Evolutionary conservation across 1,284 basidiomycete genomes (phyloP), one percentile per base, ranked within the genome.

Genomic region (Xerocomus nothofagi): DNA sequence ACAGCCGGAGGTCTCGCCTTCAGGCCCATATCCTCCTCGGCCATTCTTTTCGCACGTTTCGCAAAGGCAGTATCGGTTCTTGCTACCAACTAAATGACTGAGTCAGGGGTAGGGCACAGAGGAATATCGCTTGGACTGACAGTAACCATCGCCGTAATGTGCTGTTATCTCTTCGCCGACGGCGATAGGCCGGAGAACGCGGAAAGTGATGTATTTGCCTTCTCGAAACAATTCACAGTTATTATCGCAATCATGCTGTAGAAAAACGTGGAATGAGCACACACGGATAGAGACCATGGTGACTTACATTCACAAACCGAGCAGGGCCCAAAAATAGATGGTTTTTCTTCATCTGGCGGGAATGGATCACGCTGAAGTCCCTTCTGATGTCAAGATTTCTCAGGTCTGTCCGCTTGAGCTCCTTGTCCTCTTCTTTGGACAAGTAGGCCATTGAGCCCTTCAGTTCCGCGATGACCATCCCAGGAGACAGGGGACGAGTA

Each of bases 311-410:
- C 54, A 95, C 91, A 73, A 96, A 96, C 57, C 93, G 84, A 65
- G 93, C 93, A 41, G 93, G 93, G 2, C 93, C 93, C 58, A 96
- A 75, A 72, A 96, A 88, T 57, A 96, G 76, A 73, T 94, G 90
- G 61, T 93, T 93, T 74, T 91, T 92, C 72, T 92, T 91, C 76
- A 91, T 86, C 62, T 90, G 84, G 57, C 88, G 88, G 36, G 89
- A 93, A 66, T 92, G 88, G 51, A 95, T 91, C 59, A 96, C 91
- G 63, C 89, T 93, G 63, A 95, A 96, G 66, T 96, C 93, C 59
- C 88, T 78, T 48, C 89, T 78, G 51, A 88, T 87, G 56, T 89
- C 88, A 43, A 78, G 80, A 57, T 84, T 82, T 55, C 81, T 76
- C 49, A 74, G 62, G 66, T 86, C 83, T 14, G 84, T 87, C 32